phyloP scores from a whole-genome alignment of 1,284 basidiomycete species.

The Trichosporon sp. region DNA sequence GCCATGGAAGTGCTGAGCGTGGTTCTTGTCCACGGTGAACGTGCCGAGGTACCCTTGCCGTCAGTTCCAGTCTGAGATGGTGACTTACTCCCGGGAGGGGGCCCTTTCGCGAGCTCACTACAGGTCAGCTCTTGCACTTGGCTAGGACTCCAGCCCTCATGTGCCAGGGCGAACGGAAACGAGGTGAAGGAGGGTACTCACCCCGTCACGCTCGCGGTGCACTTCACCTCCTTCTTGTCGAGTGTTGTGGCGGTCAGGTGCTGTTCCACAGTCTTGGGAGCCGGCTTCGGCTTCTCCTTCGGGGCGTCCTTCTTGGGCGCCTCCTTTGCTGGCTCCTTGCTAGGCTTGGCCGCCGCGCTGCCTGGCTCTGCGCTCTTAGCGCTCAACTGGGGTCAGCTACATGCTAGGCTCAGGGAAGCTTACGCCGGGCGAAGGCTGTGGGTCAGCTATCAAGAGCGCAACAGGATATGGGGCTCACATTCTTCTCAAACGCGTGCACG shows the following conservation, averaged over 20 bases:
- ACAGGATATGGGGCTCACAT: conserved; percentile 19
- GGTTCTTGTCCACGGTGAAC: conserved; percentile 32
- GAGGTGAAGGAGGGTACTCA: too few relatives aligned
- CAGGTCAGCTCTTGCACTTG: not conserved
- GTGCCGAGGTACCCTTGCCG: conserved; percentile 39
- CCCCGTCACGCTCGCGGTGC: conserved; percentile 17
- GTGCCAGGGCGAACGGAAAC: too few relatives aligned
- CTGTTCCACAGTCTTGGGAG: conserved; percentile 14
- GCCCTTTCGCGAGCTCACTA: conserved; percentile 38
- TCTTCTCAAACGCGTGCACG: conserved; percentile 37
- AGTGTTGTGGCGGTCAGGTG: not conserved
- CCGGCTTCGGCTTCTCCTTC: not conserved
- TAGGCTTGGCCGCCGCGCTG: too few relatives aligned
- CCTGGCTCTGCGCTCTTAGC: conserved; percentile 2
- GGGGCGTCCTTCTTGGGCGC: not conserved
- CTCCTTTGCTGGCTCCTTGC: not conserved
- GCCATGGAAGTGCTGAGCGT: conserved; percentile 30
- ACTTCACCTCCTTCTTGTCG: not conserved
- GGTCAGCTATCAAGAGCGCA: not conserved
- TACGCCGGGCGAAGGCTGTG: not conserved
- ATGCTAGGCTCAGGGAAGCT: not conserved
- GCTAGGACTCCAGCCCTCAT: not conserved
- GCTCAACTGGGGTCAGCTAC: not conserved
- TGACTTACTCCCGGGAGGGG: conserved; percentile 29
- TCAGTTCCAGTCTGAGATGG: not conserved